Conservation (phyloP, 345 rosid species). For the Mallotus nudiflorus region DNA sequence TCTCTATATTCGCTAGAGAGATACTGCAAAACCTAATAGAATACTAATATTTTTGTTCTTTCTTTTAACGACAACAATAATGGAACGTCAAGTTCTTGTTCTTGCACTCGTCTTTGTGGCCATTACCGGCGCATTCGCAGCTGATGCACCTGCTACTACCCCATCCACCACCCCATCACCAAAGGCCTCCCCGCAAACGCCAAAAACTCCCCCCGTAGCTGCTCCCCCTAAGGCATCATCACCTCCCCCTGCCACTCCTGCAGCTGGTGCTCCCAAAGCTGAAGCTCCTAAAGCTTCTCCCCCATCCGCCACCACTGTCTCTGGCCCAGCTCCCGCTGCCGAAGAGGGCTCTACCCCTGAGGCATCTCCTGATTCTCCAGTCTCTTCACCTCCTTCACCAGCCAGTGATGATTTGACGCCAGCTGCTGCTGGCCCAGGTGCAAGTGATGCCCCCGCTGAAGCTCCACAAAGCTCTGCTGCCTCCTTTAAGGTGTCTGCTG, state of each 20-base stretch:
- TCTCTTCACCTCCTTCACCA: constrained; percentile 29
- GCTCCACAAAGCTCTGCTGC: constrained; percentile 9
- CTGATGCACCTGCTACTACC: constrained; percentile 15
- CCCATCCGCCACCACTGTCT: background rate
- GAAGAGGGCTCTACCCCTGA: background rate
- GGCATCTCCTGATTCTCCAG: constrained; percentile 3
- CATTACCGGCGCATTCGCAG: constrained; percentile 32
- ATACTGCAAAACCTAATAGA: constrained; percentile 22
- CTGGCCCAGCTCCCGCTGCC: constrained; percentile 6
- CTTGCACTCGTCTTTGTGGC: constrained; percentile 28
- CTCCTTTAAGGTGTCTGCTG: constrained; percentile 13
- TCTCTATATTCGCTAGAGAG: constrained; percentile 23
- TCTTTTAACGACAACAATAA: background rate
- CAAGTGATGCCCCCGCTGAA: constrained; percentile 10
- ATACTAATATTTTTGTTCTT: background rate
- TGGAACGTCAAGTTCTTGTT: constrained; percentile 31
- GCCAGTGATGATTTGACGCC: constrained; percentile 3
- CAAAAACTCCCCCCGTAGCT: constrained; percentile 3
- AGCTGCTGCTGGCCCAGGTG: constrained; percentile 3
- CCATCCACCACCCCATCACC: constrained; percentile 9
- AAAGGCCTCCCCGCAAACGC: no score
- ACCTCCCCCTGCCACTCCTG: background rate
- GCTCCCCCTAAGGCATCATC: background rate
- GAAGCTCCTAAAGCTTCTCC: constrained; percentile 1
- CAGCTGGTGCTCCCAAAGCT: background rate